phyloP scores from a whole-genome alignment of 2,329 filamentous ascomycete species.

The Alternaria arborescens region DNA sequence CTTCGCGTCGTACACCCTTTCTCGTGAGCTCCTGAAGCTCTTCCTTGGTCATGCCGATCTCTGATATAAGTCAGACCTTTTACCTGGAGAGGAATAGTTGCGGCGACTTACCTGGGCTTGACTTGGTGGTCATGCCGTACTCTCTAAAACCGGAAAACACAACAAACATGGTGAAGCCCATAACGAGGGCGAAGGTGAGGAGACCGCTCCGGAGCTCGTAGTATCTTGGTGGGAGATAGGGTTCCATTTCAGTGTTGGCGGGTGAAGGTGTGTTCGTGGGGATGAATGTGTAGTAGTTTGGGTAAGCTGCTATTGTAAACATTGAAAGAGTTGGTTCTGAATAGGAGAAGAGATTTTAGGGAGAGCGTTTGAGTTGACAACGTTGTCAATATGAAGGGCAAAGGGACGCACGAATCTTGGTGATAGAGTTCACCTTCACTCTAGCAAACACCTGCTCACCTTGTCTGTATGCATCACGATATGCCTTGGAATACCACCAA shows the following conservation, averaged over 20 bases:
- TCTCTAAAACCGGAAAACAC: neutral
- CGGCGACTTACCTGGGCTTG: neutral
- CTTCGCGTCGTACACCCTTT: neutral
- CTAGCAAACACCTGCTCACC: neutral
- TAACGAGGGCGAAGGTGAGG: neutral
- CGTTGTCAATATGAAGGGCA: neutral
- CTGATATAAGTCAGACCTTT: neutral
- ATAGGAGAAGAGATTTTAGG: neutral
- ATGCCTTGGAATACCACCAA: neutral
- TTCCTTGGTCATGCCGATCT: neutral
- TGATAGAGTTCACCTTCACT: neutral
- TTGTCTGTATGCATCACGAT: neutral
- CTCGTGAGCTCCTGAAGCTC: neutral
- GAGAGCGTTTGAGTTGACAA: neutral
- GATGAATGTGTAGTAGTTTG: neutral
- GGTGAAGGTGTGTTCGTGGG: neutral
- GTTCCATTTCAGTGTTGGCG: slow-evolving; percentile 3
- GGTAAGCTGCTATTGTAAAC: neutral
- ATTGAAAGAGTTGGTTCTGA: neutral
- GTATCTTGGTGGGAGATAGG: neutral
- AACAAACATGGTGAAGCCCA: neutral
- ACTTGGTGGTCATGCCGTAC: neutral
- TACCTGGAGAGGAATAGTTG: neutral
- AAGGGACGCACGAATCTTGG: neutral
- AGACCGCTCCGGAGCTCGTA: neutral